These are phyloP conservation scores for Trypanosomatidae sp. DNA, from an alignment of 208 protist species.

Conservation along the genomic window DNA sequence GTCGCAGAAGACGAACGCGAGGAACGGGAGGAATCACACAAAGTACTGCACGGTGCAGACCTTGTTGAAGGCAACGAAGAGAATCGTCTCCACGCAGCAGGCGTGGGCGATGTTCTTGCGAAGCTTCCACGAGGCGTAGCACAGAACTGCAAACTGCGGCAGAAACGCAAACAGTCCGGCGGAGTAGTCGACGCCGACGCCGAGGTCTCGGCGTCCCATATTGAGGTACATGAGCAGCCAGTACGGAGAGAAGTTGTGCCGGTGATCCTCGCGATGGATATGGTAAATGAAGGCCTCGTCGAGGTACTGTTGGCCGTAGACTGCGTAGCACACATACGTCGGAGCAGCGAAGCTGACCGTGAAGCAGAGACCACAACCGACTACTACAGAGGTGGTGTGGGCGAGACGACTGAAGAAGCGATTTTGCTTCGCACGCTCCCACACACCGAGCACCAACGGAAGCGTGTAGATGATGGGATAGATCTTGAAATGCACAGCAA, in stretches of 20 bases:
- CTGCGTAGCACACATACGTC: conserved; percentile 52
- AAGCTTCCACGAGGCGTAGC: conserved; percentile 70
- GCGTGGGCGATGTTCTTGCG: conserved; percentile 75
- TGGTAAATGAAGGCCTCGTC: conserved; percentile 87
- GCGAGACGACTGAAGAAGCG: conserved; percentile 12
- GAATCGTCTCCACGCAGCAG: conserved; percentile 79
- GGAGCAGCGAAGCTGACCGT: conserved; percentile 44
- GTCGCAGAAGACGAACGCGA: conserved; percentile 75
- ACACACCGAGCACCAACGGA: conserved; percentile 70
- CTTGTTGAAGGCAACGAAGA: conserved; percentile 96
- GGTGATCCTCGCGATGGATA: conserved; percentile 73
- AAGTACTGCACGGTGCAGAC: conserved; percentile 96
- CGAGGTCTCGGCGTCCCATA: conserved; percentile 49
- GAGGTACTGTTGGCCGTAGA: conserved; percentile 79
- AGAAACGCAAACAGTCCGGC: conserved; percentile 82
- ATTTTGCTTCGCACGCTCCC: conserved; percentile 25
- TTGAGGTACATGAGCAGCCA: conserved; percentile 92
- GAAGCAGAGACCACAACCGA: conserved; percentile 51
- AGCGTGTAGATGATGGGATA: conserved; percentile 93
- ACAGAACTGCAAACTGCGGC: conserved; percentile 76
- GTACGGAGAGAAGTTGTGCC: conserved; percentile 94
- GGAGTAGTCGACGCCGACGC: conserved; percentile 47
- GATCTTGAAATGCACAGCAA: conserved; percentile 92
- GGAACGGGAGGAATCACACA: conserved; percentile 92
- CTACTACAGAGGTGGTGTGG: conserved; percentile 13